phyloP scores from a whole-genome alignment of 805 yeast genomes.

The Yarrowia keelungensis region DNA sequence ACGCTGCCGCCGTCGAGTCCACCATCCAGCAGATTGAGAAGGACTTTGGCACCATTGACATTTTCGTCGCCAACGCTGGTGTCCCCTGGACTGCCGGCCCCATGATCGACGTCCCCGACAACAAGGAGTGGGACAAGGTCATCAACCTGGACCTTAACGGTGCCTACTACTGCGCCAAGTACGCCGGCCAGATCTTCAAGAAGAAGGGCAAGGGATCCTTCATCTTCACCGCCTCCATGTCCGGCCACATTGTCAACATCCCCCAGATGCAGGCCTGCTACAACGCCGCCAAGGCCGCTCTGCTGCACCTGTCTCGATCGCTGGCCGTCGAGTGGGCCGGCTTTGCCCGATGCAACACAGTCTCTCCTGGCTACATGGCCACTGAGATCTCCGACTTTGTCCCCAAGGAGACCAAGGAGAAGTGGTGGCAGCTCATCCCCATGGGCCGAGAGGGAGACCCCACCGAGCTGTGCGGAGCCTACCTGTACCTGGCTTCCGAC shows the following conservation, averaged over 20 bases:
- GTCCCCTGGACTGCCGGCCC: conserved; percentile 79
- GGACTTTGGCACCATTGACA: conserved; percentile 82
- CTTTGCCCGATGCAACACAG: conserved; percentile 82
- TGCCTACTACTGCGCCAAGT: conserved; percentile 78
- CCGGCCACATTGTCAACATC: conserved; percentile 83
- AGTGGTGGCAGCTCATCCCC: conserved; percentile 64
- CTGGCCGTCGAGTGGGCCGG: conserved; percentile 90
- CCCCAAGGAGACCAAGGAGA: conserved; percentile 54
- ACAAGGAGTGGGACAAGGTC: conserved; percentile 72
- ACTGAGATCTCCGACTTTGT: conserved; percentile 67
- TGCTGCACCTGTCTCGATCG: conserved; percentile 75
- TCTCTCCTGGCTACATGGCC: conserved; percentile 86
- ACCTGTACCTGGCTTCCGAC: conserved; percentile 77
- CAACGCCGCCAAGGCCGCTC: conserved; percentile 87
- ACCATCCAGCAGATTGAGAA: conserved; percentile 59
- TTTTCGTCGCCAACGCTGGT: conserved; percentile 91
- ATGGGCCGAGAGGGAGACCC: conserved; percentile 78
- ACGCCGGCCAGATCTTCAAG: conserved; percentile 74
- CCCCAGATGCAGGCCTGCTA: conserved; percentile 89
- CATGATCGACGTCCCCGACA: conserved; percentile 55
- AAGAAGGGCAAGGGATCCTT: conserved; percentile 78
- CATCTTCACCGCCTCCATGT: conserved; percentile 87
- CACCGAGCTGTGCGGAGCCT: conserved; percentile 79
- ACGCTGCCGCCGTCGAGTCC: conserved; percentile 57
- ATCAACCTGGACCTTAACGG: conserved; percentile 80